phyloP scores from a whole-genome alignment of 169 alveolate genomes.

The Eimeria tenella region DNA sequence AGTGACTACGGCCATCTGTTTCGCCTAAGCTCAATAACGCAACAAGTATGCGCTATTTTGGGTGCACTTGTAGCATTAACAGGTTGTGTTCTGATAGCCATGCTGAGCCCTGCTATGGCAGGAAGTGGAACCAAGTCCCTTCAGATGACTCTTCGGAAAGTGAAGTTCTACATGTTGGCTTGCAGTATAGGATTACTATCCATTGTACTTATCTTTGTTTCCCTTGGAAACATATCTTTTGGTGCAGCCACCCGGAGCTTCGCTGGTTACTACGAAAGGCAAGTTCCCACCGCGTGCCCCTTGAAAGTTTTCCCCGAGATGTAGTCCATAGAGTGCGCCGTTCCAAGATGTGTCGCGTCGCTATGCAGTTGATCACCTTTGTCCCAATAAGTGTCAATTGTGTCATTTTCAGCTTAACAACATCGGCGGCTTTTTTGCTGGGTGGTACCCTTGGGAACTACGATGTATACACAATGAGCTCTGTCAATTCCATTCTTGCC shows the following conservation, averaged over 20 bases:
- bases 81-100: slow-evolving; percentile 35
- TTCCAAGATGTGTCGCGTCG: not conserved
- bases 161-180: slow-evolving; percentile 36
- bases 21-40: not conserved
- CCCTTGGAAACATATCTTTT: slow-evolving; percentile 63
- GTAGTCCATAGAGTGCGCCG: not conserved
- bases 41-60: not conserved
- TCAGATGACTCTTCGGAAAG: slow-evolving; percentile 43
- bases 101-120: slow-evolving; percentile 34
- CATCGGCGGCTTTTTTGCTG: slow-evolving; percentile 58
- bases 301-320: not conserved
- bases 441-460: slow-evolving; percentile 68
- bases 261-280: slow-evolving; percentile 74
- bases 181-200: slow-evolving; percentile 42
- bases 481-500: slow-evolving; percentile 33
- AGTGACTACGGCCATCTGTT: slow-evolving; percentile 4
- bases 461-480: slow-evolving; percentile 12
- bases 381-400: not conserved
- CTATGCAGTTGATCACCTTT: not conserved
- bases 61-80: slow-evolving; percentile 9
- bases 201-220: slow-evolving; percentile 39
- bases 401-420: slow-evolving; percentile 32
- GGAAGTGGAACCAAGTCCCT: slow-evolving; percentile 34
- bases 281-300: not conserved
- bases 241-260: slow-evolving; percentile 51